Percentiles rank a stretch among this genome's conserved stretches.
Conservation (phyloP, 257 asterid genomes). For the Solanum chmielewskii region DNA sequence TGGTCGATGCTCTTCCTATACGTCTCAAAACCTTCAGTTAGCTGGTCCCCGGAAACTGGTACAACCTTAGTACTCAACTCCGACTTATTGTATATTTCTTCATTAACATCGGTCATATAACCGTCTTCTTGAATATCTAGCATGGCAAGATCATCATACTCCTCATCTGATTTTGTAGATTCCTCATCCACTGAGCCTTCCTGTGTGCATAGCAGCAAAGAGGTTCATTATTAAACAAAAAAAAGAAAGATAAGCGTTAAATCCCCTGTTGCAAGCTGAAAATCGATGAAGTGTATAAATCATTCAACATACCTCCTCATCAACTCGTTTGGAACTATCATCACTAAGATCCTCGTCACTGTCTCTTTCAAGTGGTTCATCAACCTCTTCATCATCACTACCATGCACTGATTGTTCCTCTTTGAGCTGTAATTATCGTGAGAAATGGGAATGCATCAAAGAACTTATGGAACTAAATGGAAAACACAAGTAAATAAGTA, state of each 20-base stretch:
- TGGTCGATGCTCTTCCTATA: constrained; percentile 17
- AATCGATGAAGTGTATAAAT: not conserved
- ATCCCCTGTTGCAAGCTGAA: not conserved
- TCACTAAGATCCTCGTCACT: constrained; percentile 85
- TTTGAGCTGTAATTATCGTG: constrained; percentile 52
- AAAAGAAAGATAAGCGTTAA: not conserved
- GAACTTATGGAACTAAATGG: not conserved
- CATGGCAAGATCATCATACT: constrained; percentile 78
- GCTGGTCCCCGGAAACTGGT: constrained; percentile 9
- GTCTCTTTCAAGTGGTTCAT: constrained; percentile 66
- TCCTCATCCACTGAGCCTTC: constrained; percentile 87
- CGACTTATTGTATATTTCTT: constrained; percentile 7
- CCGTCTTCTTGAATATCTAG: constrained; percentile 41
- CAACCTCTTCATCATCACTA: constrained; percentile 93
- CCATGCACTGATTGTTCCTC: constrained; percentile 91
- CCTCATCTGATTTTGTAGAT: constrained; percentile 70
- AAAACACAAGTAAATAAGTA: not conserved
- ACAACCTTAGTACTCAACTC: constrained; percentile 5
- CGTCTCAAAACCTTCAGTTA: constrained; percentile 10
- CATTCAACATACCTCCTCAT: constrained; percentile 8
- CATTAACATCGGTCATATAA: constrained; percentile 40
- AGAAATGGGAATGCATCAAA: not conserved
- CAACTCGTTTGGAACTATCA: constrained; percentile 17
- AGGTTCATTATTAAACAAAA: not conserved
- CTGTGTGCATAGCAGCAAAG: constrained; percentile 17